Conservation (phyloP, 75 land plant species). For the Azolla pinnata region DNA sequence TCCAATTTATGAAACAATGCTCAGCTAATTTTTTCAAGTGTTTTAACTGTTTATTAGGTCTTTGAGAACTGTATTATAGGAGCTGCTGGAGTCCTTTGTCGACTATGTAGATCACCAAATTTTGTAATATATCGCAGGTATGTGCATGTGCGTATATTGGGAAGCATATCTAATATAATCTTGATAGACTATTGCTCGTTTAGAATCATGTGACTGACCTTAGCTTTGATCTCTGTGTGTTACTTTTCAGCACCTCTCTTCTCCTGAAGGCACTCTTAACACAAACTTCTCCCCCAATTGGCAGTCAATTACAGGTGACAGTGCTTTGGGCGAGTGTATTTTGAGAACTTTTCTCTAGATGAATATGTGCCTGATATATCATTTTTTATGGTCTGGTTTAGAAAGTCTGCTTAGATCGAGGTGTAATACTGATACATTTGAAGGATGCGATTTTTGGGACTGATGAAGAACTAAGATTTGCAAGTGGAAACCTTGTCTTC, state of each 20-base stretch:
- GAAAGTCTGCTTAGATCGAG: constrained; percentile 29
- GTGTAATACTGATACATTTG: constrained; percentile 30
- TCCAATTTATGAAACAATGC: not conserved
- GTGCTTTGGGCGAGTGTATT: too few species aligned
- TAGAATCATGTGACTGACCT: too few species aligned
- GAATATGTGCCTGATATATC: too few species aligned
- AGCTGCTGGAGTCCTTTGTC: constrained; percentile 30
- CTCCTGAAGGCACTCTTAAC: constrained; percentile 29
- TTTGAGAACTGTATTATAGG: constrained; percentile 31
- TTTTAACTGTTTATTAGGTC: constrained; percentile 12
- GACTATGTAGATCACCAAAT: constrained; percentile 24
- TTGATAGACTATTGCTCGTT: too few species aligned
- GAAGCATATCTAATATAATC: too few species aligned
- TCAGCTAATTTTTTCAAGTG: not conserved
- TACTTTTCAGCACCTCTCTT: constrained; percentile 25
- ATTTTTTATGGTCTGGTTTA: constrained; percentile 10
- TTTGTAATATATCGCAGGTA: constrained; percentile 32
- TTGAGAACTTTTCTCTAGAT: too few species aligned
- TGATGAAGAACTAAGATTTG: constrained; percentile 17
- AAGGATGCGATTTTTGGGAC: constrained; percentile 31
- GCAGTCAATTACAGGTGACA: constrained; percentile 33
- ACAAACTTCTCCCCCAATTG: constrained; percentile 22
- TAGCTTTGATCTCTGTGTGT: too few species aligned
- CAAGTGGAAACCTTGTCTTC: constrained; percentile 30
- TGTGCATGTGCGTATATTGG: too few species aligned